These are phyloP conservation scores for Diaporthe citriasiana DNA, from an alignment of 2,329 filamentous ascomycete genomes.

Conservation along the genomic window DNA sequence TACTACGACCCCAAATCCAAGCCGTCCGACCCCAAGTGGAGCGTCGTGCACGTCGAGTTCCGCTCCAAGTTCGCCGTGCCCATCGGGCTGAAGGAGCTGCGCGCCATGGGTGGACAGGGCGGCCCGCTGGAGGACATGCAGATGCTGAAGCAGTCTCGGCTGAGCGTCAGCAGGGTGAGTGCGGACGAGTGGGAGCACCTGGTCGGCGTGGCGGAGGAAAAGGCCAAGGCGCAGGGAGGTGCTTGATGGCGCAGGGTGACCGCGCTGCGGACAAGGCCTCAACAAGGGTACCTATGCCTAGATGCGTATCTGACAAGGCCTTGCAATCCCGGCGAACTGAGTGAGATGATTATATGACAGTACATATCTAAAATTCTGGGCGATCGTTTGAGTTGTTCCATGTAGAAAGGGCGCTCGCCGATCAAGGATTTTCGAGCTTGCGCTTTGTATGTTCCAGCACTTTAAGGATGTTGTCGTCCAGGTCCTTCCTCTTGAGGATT, in stretches of 20 bases:
- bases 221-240: constrained; percentile 52
- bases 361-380: too few relatives aligned
- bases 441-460: constrained; percentile 68
- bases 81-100: constrained; percentile 80
- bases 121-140: constrained; percentile 81
- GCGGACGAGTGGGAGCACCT: constrained; percentile 76
- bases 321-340: background rate
- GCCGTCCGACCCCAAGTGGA: constrained; percentile 82
- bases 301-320: background rate
- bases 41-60: constrained; percentile 89
- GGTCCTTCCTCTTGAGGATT: constrained; percentile 61
- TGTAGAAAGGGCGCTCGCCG: constrained; percentile 5
- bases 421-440: constrained; percentile 50
- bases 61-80: constrained; percentile 82
- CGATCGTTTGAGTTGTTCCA: background rate
- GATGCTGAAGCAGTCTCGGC: constrained; percentile 82
- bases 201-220: constrained; percentile 63
- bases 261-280: background rate
- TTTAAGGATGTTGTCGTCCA: constrained; percentile 69
- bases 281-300: background rate
- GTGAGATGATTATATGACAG: background rate
- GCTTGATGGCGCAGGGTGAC: background rate
- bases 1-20: constrained; percentile 88
- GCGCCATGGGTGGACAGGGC: constrained; percentile 69
- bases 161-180: constrained; percentile 83